Base-by-base conservation (phyloP, 176 grass and related monocot genomes). In the Pontederia crassipes region DNA sequence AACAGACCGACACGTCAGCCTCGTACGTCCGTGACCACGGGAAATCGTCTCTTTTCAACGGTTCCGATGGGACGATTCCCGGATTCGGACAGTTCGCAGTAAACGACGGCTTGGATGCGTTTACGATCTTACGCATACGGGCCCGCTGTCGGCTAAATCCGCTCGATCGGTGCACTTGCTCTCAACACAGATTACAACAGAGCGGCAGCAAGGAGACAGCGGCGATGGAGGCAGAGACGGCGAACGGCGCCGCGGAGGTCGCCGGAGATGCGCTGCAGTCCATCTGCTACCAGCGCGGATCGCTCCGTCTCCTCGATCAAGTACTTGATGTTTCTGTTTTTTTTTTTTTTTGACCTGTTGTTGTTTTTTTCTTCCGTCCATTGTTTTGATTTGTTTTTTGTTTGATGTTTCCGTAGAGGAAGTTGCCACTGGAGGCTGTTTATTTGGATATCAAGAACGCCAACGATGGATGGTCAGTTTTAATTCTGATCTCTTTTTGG, bases 241-340 rank as follows among this genome's bases (percentile, higher is more conserved):
- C 18, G 45, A 59, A 71, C 18, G 64, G 48, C 9, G 68, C 28
- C 61, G 46, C n/a, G 4, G 29, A 35, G 29, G 29, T 35, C 29
- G 29, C 12, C 2, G 81, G 45, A 2, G 60, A 55, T 20, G 61
- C 84, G 28, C 87, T 97, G 14, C 84, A 81, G 61, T 61, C 92
- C 26, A 91, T 97, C 50, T 72, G 72, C 48, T 97, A 91, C 79
- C n/a, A 48, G 35, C 86, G 80, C 10, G 83, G 84, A 0, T 83
- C 83, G 20, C 87, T 97, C n/a, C 87, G 92, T 67, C 87, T 97
- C 28, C 87, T 97, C 8, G 92, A 91, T 68, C 92, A 97, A 76
- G 92, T 89, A 3, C 24, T 28, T 3, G 52, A 32, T 20, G 10
- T 52, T 68, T 69, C 26, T 46, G 69, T 59, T 20, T 49, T 80